phyloP scores from a whole-genome alignment of 768 basidiomycete genomes.

The Lactarius akahatsu region DNA sequence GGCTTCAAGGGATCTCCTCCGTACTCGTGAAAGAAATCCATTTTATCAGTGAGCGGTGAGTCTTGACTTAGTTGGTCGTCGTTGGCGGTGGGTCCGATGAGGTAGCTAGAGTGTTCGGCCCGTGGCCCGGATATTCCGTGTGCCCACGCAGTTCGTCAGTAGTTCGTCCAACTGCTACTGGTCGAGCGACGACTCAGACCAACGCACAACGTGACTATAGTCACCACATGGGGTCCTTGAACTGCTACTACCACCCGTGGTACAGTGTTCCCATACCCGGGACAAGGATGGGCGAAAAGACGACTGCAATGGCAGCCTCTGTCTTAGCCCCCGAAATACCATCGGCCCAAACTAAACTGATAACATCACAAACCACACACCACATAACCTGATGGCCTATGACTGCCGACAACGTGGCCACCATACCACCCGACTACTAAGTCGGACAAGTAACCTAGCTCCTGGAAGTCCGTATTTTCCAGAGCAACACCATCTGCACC shows the following conservation, averaged over 20 bases:
- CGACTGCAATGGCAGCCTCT: not conserved
- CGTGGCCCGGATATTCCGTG: not conserved
- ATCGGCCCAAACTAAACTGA: not conserved
- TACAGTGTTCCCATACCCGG: not conserved
- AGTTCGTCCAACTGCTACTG: too few species aligned
- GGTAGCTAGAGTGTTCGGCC: not conserved
- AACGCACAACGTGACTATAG: not conserved
- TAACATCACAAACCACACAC: not conserved
- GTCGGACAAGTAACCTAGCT: not conserved
- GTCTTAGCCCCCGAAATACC: not conserved
- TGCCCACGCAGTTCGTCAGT: too few species aligned
- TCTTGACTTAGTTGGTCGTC: not conserved
- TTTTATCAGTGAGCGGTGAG: conserved; percentile 32
- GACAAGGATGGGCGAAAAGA: not conserved
- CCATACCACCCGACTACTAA: not conserved
- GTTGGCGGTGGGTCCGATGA: not conserved
- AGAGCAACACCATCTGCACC: not conserved
- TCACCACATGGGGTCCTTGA: not conserved
- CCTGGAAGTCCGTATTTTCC: not conserved
- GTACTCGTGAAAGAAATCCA: conserved; percentile 83
- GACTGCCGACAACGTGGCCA: not conserved
- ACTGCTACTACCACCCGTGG: not conserved
- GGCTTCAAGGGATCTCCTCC: conserved; percentile 74
- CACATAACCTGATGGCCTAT: not conserved
- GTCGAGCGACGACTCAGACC: not conserved